phyloP scores from a whole-genome alignment of 345 rosid genomes.

The Ailanthus altissimus region DNA sequence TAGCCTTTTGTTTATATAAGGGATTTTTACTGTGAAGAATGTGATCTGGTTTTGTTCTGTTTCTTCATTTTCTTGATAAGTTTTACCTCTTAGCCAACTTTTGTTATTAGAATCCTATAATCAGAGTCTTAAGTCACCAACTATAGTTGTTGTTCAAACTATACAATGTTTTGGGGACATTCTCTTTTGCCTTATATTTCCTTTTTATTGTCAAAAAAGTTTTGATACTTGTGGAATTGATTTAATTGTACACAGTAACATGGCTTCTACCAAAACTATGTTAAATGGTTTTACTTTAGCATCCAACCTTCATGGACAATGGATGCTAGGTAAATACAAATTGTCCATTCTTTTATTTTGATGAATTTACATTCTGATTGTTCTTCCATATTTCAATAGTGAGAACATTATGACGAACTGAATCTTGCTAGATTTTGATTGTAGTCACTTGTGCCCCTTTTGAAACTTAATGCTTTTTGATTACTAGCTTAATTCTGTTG shows the following conservation, averaged over 20 bases:
- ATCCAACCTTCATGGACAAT: neutral
- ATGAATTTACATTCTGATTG: neutral
- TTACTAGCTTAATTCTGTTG: neutral
- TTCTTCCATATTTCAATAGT: neutral
- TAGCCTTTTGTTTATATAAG: neutral
- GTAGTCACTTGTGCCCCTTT: neutral
- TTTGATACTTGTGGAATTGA: neutral
- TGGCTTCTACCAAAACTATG: neutral
- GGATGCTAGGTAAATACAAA: neutral
- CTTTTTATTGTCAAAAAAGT: neutral
- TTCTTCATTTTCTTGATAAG: neutral
- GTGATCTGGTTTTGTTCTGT: neutral
- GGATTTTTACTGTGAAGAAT: neutral
- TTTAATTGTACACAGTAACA: neutral
- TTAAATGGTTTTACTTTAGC: neutral
- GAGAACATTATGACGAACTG: neutral
- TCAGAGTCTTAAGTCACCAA: neutral
- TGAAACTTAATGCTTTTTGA: constrained; percentile 5
- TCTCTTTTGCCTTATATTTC: neutral
- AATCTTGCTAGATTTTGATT: neutral
- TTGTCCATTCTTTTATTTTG: neutral
- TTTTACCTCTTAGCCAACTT: neutral
- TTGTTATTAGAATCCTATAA: neutral
- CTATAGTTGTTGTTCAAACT: neutral
- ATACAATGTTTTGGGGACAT: neutral